A percentile compares a stretch with the other conserved stretches of the same genome.
Conservation (phyloP, 1,139 yeast genomes). For the Scheffersomyces illinoinensis region DNA sequence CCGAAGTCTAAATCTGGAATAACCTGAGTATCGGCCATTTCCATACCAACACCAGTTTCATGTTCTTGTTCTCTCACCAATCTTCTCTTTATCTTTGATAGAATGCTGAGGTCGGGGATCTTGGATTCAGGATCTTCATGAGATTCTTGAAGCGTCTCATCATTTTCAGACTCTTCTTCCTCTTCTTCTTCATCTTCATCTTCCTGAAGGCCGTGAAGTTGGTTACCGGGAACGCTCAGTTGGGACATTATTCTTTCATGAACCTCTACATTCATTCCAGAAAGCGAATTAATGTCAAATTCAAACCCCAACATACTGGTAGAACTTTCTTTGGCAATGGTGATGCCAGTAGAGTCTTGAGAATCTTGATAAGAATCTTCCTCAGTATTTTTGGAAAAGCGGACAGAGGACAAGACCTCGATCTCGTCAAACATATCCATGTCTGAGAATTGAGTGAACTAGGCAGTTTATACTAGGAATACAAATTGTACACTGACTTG, state of each 20-base stretch:
- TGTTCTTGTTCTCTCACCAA: conserved; percentile 9
- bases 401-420: conserved; percentile 14
- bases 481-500: not conserved
- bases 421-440: conserved; percentile 25
- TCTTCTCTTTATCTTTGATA: conserved; percentile 19
- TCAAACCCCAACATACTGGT: conserved; percentile 9
- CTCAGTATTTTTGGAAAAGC: conserved; percentile 1
- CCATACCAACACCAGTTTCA: not conserved
- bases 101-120: conserved; percentile 10
- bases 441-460: not conserved
- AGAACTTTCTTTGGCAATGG: not conserved
- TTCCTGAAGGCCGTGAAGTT: not conserved
- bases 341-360: not conserved
- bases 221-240: not conserved
- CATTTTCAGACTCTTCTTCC: not conserved
- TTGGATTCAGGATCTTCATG: not conserved
- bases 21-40: not conserved
- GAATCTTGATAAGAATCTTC: conserved; percentile 8
- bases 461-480: not conserved
- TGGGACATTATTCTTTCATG: not conserved
- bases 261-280: conserved; percentile 9
- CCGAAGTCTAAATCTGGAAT: conserved; percentile 8
- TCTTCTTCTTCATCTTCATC: not conserved
- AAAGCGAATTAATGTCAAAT: conserved; percentile 14
- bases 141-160: not conserved